Evolutionary conservation across 305 asterid genomes (phyloP).

Genomic region (Fraxinus baroniana): DNA sequence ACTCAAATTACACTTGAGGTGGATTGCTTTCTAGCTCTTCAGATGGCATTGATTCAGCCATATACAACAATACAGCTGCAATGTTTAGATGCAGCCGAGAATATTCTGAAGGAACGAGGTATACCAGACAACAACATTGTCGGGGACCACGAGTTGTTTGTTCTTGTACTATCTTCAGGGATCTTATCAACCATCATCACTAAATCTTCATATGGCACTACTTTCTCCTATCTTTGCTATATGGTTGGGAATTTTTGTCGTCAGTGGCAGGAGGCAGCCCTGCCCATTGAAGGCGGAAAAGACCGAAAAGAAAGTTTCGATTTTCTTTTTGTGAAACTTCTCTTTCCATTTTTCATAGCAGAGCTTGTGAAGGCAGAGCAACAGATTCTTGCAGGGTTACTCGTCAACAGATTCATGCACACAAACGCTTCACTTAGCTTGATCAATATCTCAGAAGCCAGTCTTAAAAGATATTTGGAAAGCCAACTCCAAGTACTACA

Average conservation of each 20-base stretch:
- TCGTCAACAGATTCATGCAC: constrained; percentile 70
- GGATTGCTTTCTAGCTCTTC: constrained; percentile 67
- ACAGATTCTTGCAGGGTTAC: constrained; percentile 73
- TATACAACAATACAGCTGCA: constrained; percentile 50
- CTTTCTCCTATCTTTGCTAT: constrained; percentile 72
- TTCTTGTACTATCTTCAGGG: constrained; percentile 72
- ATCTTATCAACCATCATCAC: constrained; percentile 46
- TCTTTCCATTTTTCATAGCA: constrained; percentile 69
- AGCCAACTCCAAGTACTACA: constrained; percentile 37
- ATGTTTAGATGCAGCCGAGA: constrained; percentile 79
- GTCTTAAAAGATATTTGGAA: constrained; percentile 59
- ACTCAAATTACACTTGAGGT: constrained; percentile 41
- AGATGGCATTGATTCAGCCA: constrained; percentile 59
- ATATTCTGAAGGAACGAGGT: constrained; percentile 63
- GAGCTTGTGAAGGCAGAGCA: constrained; percentile 90
- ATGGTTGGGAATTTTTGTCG: constrained; percentile 73
- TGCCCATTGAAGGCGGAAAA: constrained; percentile 27
- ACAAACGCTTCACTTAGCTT: constrained; percentile 62
- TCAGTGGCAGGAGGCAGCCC: constrained; percentile 53
- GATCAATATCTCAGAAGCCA: constrained; percentile 66
- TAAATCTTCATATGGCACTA: constrained; percentile 54
- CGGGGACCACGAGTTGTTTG: constrained; percentile 46
- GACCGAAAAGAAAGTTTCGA: constrained; percentile 10
- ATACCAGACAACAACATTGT: constrained; percentile 44
- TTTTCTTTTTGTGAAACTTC: constrained; percentile 43